Percentiles rank a stretch among this genome's conserved stretches.
These are phyloP conservation scores for Sugiyamaella valdiviana DNA, from an alignment of 805 yeast species.

Conservation along the genomic window DNA sequence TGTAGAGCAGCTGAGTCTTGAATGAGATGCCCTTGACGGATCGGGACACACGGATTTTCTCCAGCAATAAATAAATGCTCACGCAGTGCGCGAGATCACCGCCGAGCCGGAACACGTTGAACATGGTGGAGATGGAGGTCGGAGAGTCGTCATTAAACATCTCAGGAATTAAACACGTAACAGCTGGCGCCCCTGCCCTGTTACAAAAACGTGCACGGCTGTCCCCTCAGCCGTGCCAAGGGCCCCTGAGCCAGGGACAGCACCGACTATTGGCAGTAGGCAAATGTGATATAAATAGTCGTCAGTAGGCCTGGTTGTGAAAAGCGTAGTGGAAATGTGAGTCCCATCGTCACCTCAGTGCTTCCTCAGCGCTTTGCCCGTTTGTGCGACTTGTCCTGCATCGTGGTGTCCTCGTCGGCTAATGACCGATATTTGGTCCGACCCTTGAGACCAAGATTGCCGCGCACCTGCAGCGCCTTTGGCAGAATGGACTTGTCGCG, in stretches of 20 bases:
- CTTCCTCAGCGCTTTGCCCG: too few relatives aligned
- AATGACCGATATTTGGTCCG: conserved; percentile 26
- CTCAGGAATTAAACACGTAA: not conserved
- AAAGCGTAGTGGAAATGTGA: not conserved
- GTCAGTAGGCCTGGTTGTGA: too few relatives aligned
- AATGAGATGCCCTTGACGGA: conserved; percentile 80
- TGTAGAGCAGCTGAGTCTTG: conserved; percentile 80
- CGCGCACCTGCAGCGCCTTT: conserved; percentile 27
- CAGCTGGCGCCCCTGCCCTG: not conserved
- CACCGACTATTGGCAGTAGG: not conserved
- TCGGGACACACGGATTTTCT: conserved; percentile 55
- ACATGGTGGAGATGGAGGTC: not conserved
- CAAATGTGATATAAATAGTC: too few relatives aligned
- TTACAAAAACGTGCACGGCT: not conserved
- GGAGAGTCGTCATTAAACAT: not conserved
- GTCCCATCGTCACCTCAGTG: not conserved
- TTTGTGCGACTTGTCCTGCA: conserved; percentile 4
- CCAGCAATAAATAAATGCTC: conserved; percentile 68
- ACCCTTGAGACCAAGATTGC: conserved; percentile 29
- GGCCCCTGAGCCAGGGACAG: not conserved
- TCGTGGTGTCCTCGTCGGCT: conserved; percentile 29
- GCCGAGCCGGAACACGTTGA: conserved; percentile 5
- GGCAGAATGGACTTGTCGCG: conserved; percentile 27
- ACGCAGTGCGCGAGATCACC: conserved; percentile 83
- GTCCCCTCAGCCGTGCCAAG: too few relatives aligned